Conservation (phyloP, 2,329 filamentous ascomycete genomes). For the Pseudogymnoascus sp. region DNA sequence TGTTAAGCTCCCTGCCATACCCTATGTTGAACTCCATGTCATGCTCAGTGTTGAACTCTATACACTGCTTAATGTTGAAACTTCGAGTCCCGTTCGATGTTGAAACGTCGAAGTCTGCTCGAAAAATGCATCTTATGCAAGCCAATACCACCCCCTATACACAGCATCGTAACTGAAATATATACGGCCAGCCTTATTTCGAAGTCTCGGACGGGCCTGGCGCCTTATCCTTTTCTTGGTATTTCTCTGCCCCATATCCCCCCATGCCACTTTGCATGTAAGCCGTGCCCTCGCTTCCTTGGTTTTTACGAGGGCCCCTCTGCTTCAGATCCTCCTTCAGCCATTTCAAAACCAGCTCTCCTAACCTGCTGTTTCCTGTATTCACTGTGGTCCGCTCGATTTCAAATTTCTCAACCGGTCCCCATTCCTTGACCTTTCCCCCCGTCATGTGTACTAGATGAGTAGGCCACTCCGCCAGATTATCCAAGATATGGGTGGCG, state of each 20-base stretch:
- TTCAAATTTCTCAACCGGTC: conserved; percentile 60
- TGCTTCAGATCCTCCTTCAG: conserved; percentile 70
- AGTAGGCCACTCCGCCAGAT: conserved; percentile 87
- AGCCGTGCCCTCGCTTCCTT: conserved; percentile 35
- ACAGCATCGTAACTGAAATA: conserved; percentile 12
- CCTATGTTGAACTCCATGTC: conserved; percentile 8
- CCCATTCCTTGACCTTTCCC: conserved; percentile 82
- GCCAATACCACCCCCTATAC: conserved; percentile 1
- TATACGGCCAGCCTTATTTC: not conserved
- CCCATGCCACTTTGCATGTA: conserved; percentile 51
- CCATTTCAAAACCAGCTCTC: conserved; percentile 83
- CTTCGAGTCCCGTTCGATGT: conserved; percentile 2
- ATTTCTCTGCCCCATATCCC: conserved; percentile 53
- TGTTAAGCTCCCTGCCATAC: not conserved
- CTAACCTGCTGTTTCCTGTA: conserved; percentile 72
- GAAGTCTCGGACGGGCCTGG: not conserved
- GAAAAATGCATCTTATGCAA: conserved; percentile 7
- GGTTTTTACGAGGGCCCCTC: conserved; percentile 57
- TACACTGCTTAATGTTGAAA: conserved; percentile 6
- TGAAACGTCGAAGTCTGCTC: conserved; percentile 10
- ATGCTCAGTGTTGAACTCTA: conserved; percentile 9
- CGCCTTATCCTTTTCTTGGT: conserved; percentile 13
- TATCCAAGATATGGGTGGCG: conserved; percentile 94
- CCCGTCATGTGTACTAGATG: conserved; percentile 94
- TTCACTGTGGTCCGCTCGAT: conserved; percentile 28